These are phyloP conservation scores for Coemansia biformis DNA, from an alignment of 192 early-diverging fungal species.

Conservation along the genomic window DNA sequence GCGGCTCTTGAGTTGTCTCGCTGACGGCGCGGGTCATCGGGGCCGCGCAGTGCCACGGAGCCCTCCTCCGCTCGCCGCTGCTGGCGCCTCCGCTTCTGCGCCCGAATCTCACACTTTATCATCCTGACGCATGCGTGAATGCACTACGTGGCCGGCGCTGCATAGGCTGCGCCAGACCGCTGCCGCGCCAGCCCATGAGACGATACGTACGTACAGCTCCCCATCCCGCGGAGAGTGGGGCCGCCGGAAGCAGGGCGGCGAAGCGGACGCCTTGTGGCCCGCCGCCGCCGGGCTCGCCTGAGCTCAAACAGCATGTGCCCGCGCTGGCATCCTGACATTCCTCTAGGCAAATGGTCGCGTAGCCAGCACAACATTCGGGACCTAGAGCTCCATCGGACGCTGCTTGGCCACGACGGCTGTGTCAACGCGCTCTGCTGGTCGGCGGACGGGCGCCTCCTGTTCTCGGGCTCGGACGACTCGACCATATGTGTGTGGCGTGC, in stretches of 20 bases:
- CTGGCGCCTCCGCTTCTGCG: no score
- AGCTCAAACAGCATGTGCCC: no score
- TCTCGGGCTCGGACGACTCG: constrained; percentile 61
- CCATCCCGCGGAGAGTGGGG: no score
- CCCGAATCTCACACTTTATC: not conserved
- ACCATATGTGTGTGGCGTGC: constrained; percentile 55
- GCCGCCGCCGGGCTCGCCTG: no score
- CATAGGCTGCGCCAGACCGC: constrained; percentile 10
- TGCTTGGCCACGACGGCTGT: constrained; percentile 41
- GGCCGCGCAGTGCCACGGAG: no score
- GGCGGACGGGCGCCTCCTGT: constrained; percentile 47
- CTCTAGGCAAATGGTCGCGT: constrained; percentile 31
- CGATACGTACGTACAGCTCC: constrained; percentile 34
- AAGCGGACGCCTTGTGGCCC: no score
- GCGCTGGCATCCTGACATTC: not conserved
- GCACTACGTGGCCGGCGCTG: constrained; percentile 3
- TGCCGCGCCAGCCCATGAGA: not conserved
- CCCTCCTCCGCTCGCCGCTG: no score
- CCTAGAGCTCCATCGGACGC: constrained; percentile 26
- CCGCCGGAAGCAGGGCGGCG: no score
- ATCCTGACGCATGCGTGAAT: not conserved
- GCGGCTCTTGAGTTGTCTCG: not conserved
- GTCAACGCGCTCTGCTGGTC: constrained; percentile 55
- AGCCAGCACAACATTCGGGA: constrained; percentile 9
- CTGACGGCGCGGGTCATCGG: not conserved